These are phyloP conservation scores for Scolecobasidium constrictum DNA, from an alignment of 2,329 filamentous ascomycete species.

Conservation along the genomic window DNA sequence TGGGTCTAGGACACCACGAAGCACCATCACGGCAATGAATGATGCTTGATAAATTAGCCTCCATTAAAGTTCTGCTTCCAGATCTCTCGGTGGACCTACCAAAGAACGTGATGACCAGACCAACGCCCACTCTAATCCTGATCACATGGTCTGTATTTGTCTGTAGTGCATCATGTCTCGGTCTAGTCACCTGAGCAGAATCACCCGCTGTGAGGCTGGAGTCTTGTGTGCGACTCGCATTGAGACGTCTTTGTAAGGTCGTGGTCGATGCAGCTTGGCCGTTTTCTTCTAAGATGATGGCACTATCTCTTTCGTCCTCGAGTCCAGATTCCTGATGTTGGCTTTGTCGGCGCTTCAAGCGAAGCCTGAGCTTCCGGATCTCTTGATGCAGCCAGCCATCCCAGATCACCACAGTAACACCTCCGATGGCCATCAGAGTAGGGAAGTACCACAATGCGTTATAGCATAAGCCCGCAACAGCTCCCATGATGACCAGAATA, in stretches of 20 bases:
- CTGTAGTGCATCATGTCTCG: conserved; percentile 16
- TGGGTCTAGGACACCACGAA: conserved; percentile 27
- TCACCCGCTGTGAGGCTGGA: too few relatives aligned
- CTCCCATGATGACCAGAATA: conserved; percentile 52
- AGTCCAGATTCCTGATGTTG: too few relatives aligned
- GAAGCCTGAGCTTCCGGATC: conserved; percentile 20
- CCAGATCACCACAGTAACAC: conserved; percentile 41
- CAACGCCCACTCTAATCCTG: conserved; percentile 24
- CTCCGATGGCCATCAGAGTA: conserved; percentile 46
- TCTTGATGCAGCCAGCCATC: conserved; percentile 43
- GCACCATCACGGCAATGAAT: conserved; percentile 47
- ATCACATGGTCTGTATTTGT: too few relatives aligned
- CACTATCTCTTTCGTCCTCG: background rate
- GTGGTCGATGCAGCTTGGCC: background rate
- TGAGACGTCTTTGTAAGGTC: background rate
- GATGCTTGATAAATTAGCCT: conserved; percentile 30
- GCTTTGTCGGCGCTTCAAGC: too few relatives aligned
- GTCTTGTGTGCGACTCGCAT: too few relatives aligned
- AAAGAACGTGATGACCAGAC: conserved; percentile 38
- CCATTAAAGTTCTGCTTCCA: too few relatives aligned
- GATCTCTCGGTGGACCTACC: conserved; percentile 16
- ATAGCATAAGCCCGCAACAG: conserved; percentile 55
- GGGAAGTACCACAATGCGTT: conserved; percentile 70
- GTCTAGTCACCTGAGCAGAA: background rate
- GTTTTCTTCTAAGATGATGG: background rate